Evolutionary conservation across 2,329 filamentous ascomycete genomes (phyloP).

Genomic region (Dactylonectria estremocensis): DNA sequence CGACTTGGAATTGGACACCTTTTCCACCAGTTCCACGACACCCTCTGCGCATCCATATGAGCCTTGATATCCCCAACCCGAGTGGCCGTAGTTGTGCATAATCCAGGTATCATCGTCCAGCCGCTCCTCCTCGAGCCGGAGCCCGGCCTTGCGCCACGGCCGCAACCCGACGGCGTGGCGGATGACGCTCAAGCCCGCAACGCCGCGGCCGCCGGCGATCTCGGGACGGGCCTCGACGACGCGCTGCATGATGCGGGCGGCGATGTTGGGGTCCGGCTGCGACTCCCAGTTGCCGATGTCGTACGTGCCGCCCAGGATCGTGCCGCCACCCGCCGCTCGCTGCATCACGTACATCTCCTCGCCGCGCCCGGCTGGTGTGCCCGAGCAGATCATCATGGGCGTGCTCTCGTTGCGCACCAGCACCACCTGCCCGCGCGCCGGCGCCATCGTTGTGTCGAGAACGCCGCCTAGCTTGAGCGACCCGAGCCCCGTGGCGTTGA

Average conservation of each 20-base stretch:
- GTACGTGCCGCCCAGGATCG: constrained; percentile 88
- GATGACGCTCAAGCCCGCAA: constrained; percentile 81
- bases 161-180: constrained; percentile 87
- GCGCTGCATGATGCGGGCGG: constrained; percentile 88
- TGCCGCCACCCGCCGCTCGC: constrained; percentile 84
- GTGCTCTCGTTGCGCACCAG: constrained; percentile 84
- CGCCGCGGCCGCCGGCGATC: constrained; percentile 75
- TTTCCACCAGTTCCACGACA: constrained; percentile 76
- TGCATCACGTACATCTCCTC: constrained; percentile 89
- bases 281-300: constrained; percentile 86
- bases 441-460: constrained; percentile 79
- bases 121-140: constrained; percentile 76
- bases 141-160: constrained; percentile 80
- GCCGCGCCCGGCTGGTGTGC: constrained; percentile 79
- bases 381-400: constrained; percentile 79
- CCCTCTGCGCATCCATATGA: constrained; percentile 80
- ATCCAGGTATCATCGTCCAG: constrained; percentile 71
- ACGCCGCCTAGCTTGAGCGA: constrained; percentile 86
- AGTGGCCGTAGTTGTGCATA: constrained; percentile 88
- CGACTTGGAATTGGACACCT: constrained; percentile 61
- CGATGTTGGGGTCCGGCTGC: constrained; percentile 84
- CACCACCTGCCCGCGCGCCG: constrained; percentile 87
- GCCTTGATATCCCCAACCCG: constrained; percentile 82
- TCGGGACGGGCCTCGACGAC: constrained; percentile 75
- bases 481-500: constrained; percentile 89